These are phyloP conservation scores for Aegilops longissima DNA, from an alignment of 176 grass and related monocot species.

Conservation along the genomic window DNA sequence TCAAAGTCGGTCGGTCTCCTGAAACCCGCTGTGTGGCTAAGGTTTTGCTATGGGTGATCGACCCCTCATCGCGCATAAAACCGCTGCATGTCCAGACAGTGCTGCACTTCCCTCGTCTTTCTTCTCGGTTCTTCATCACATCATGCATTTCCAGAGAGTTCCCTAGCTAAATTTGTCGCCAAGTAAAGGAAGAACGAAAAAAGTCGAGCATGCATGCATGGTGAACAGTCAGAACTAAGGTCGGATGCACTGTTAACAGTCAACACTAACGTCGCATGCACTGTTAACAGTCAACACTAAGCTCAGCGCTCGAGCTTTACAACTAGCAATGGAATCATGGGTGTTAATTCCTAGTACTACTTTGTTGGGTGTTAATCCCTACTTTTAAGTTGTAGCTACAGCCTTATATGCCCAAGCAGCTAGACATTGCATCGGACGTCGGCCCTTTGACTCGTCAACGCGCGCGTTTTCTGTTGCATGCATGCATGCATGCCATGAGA, in stretches of 20 bases:
- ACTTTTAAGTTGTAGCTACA: not conserved
- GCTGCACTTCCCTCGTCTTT: not conserved
- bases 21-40: not conserved
- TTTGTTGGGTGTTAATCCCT: not conserved
- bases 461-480: not conserved
- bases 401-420: not conserved
- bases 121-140: not conserved
- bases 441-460: not conserved
- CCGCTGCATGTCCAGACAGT: not conserved
- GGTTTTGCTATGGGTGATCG: not conserved
- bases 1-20: not conserved
- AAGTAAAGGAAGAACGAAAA: not conserved
- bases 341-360: not conserved
- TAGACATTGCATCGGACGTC: not conserved
- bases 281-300: not conserved
- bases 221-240: not conserved
- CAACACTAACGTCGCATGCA: not conserved
- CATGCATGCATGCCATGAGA: too few relatives aligned
- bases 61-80: not conserved
- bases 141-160: not conserved
- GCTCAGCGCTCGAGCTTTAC: not conserved
- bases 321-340: not conserved
- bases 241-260: too few relatives aligned
- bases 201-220: not conserved
- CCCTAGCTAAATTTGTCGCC: not conserved